Evolutionary conservation across 2,329 filamentous ascomycete species (phyloP), one percentile per base, ranked within the genome.

Genomic region (Fusarium equiseti): DNA sequence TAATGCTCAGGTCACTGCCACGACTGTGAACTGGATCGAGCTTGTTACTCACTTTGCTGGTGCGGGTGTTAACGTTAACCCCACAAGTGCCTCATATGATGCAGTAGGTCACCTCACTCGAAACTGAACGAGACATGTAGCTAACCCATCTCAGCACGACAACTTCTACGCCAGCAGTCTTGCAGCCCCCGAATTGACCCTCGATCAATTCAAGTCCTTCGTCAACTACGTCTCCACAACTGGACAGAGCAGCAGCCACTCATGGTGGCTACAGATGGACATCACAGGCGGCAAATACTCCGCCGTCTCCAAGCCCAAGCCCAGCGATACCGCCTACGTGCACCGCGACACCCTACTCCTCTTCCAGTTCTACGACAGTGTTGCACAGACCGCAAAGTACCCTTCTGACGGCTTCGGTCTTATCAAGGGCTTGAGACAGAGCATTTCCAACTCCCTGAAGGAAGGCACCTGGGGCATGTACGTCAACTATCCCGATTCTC

Each of bases 351-450:
- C 83, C 66, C 81, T 87, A 15, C 81, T 86, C 3, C 83, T 88
- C 8, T 85, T 84, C 59, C 84, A 88, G 71, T 81, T 87, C 55
- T 82, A 83, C 59, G 85, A 87, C 72, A 76, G 81, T 4, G 77
- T 77, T 3, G 48, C 68, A 0, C 51, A 64, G 13, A 69, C 60
- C 6, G 27, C 51, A 2, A 50, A 65, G 11, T 83, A 81, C 54
- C 81, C 81, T 0, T 50, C 68, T 5, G 76, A 78, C 15, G 81
- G 81, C 0, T 80, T 81, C 53, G 51, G 71, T 3, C 68, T 79
- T 5, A 72, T 83, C 40, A 70, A 78, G 46, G 74, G 75, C 13
- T 81, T 83, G 55, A 70, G 78, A 6, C 59, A 68, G 43, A 81
- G 76, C 54, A 75, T 81, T 10, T 81, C 79, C 11, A 75, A 69